A percentile compares a stretch with the other conserved stretches of the same genome.
Evolutionary conservation across 345 rosid species (phyloP).

Genomic region (Citrus australasica): DNA sequence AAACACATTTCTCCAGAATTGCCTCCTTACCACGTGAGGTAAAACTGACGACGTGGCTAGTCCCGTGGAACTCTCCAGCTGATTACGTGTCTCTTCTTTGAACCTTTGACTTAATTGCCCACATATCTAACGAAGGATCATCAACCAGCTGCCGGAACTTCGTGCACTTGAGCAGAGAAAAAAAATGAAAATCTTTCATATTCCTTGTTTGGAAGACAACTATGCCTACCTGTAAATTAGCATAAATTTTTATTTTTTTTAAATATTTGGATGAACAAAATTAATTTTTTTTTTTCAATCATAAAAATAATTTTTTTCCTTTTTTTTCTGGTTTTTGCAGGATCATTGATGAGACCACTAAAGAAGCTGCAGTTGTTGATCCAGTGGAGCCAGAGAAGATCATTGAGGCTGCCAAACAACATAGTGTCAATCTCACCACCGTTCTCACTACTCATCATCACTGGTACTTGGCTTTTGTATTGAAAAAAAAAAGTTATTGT

Average conservation of each 20-base stretch:
- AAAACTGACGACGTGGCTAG: neutral
- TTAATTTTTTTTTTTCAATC: neutral
- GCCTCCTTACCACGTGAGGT: neutral
- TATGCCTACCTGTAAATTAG: conserved; percentile 67
- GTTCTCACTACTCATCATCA: conserved; percentile 96
- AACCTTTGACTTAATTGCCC: neutral
- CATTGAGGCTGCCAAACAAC: conserved; percentile 45
- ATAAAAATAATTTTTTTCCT: neutral
- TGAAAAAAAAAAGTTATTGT: too few relatives aligned
- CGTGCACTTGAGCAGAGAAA: neutral
- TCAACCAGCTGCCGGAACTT: neutral
- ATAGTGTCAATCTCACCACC: conserved; percentile 47
- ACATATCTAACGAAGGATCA: too few relatives aligned
- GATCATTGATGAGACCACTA: conserved; percentile 70
- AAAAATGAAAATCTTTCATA: conserved; percentile 57
- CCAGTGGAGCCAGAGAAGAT: conserved; percentile 85
- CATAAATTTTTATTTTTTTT: neutral
- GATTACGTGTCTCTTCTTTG: neutral
- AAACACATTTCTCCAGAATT: neutral
- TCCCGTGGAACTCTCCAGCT: neutral
- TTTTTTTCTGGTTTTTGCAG: conserved; percentile 17
- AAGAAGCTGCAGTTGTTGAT: conserved; percentile 93
- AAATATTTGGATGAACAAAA: neutral
- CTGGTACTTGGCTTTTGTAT: conserved; percentile 37
- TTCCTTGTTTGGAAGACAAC: conserved; percentile 88